Evolutionary conservation across 441 rosid genomes (phyloP), one percentile per base, ranked within the genome.

Genomic region (Pelargonium fulgidum): DNA sequence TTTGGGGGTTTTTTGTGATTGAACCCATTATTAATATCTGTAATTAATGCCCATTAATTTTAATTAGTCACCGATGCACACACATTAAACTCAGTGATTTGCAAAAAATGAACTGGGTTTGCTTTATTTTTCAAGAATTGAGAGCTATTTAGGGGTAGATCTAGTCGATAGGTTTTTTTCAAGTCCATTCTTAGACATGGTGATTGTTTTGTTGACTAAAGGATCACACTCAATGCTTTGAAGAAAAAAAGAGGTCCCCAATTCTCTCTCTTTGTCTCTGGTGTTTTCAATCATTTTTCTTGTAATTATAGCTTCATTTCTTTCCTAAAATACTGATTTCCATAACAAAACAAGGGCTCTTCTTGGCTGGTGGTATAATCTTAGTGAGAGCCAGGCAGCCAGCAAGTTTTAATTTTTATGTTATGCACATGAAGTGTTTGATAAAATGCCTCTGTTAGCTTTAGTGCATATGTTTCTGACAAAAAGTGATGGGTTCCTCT

Each of bases 181-280:
- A 58, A 75, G 61, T 83, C 84, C 83, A 73, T 75, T 83, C 78
- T 68, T 73, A 74, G 84, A 81, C 85, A 84, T 68, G 70, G 73
- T 81, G 80, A 86, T 81, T 80, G 72, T 68, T 71, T 72, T 65
- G 79, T 79, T 86, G 85, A 83, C 78, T 74, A 78, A 73, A 75
- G 76, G 17, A 67, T 71, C 64, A 42, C 64, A 65, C 77, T 72
- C 81, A 68, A 64, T 74, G 69, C 71, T 48, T 65, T 74, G 65
- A 47, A 33, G 65, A 22, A 22, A 4, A 50, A 47, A 63, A 33
- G 7, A 33, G 65, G 22, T 26, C 20, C 2, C 39, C 68, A 20
- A 41, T 36, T 42, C 67, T 52, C 68, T 71, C 66, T 68, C 54
- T 73, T 24, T 12, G 59, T 36, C 58, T 36, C 64, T 42, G 42